These are phyloP conservation scores for Phaeodactylum tricornutum DNA, from an alignment of 108 stramenopile species.

Conservation along the genomic window DNA sequence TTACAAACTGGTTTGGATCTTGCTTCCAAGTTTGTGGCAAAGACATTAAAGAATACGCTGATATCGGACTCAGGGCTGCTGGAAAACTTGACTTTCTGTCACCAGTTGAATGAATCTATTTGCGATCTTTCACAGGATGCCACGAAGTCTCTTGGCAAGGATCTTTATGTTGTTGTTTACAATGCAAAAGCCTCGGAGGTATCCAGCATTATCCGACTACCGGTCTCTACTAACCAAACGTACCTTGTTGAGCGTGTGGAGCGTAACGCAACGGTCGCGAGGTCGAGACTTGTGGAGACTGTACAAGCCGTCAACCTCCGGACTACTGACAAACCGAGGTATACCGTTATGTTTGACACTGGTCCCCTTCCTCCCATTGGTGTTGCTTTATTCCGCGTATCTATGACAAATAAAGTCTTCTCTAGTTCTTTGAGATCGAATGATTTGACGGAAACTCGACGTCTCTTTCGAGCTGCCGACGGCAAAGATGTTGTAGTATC, in stretches of 20 bases:
- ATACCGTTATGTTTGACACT: slow-evolving; percentile 3
- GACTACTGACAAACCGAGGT: background rate
- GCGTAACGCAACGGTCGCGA: too few species aligned
- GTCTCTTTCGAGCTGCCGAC: background rate
- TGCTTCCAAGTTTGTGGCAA: slow-evolving; percentile 32
- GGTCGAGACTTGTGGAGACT: too few species aligned
- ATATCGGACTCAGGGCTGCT: slow-evolving; percentile 22
- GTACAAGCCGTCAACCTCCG: background rate
- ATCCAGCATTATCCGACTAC: slow-evolving; percentile 47
- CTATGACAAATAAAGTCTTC: too few species aligned
- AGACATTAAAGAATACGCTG: too few species aligned
- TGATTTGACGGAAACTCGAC: slow-evolving; percentile 2
- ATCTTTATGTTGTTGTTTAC: slow-evolving; percentile 69
- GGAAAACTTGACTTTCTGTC: slow-evolving; percentile 40
- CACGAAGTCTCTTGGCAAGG: slow-evolving; percentile 3
- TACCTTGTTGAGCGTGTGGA: slow-evolving; percentile 24
- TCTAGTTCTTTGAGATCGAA: too few species aligned
- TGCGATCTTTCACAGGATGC: slow-evolving; percentile 48
- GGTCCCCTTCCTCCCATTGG: slow-evolving; percentile 30
- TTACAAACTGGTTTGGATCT: slow-evolving; percentile 54
- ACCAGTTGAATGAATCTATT: slow-evolving; percentile 71
- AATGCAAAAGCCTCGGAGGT: slow-evolving; percentile 60
- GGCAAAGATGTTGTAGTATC: background rate
- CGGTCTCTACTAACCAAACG: slow-evolving; percentile 29
- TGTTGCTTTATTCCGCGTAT: slow-evolving; percentile 23